Evolutionary conservation across 495 filamentous ascomycete genomes (phyloP), one percentile per base, ranked within the genome.

Genomic region (Friedmanniomyces simplex): DNA sequence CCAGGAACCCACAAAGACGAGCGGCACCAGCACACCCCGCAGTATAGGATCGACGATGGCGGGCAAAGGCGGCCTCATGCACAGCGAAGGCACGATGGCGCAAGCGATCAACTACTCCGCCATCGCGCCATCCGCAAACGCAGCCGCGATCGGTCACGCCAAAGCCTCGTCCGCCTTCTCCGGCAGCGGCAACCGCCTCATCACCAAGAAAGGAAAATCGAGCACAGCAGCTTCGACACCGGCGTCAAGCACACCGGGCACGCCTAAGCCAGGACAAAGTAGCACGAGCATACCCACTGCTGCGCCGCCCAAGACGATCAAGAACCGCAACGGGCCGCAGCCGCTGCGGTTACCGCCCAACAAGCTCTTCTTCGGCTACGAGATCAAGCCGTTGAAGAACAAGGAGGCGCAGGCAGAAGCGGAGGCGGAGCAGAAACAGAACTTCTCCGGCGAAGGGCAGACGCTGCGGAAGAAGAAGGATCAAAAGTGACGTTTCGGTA

Each of bases 331-430:
- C 65, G 85, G 91, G 2, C 91, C 91, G 0, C 86, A 91, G 65
- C 93, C 93, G 1, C 76, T 98, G 10, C 80, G 93, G 21, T 71
- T 98, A 50, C 82, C 89, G 1, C 86, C 84, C 0, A 91, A 91
- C 55, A 91, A 96, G 66, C 74, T 98, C 7, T 98, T 98, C 74
- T 93, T 98, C 61, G 93, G 93, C 12, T 98, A 97, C 65, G 83
- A 93, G 58, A 78, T 96, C 68, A 91, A 85, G 65, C 90, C 90
- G 0, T 78, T 91, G 20, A 88, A 86, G 74, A 88, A 88, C 42
- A 83, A 84, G 21, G 87, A 82, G 26, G 87, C 88, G 55, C 79
- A 84, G 52, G 84, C 81, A 21, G 74, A 77, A 53, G 76, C 81
- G 50, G 79, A 80, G 28, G 81, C 82, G 45, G 74, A 79, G 26